phyloP scores from a whole-genome alignment of 257 asterid genomes.

The Nicotiana benthamiana region DNA sequence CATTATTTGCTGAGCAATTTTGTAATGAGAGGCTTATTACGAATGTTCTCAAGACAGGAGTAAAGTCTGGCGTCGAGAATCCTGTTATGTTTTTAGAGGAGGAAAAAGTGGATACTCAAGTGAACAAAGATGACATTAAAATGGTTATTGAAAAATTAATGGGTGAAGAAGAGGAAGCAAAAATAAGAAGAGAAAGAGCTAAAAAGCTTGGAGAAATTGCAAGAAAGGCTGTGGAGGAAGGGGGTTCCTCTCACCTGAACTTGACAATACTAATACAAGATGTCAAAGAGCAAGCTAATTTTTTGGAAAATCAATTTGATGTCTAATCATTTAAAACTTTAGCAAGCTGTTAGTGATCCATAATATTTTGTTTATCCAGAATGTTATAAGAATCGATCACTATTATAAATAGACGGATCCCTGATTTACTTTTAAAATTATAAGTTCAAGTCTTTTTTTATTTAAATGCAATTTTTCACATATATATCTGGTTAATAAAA shows the following conservation, averaged over 20 bases:
- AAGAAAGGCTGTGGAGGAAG: conserved; percentile 26
- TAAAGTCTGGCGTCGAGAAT: conserved; percentile 35
- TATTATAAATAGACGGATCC: no score
- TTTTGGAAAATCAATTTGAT: not conserved
- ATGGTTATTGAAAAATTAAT: conserved; percentile 15
- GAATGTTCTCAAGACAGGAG: conserved; percentile 34
- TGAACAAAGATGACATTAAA: conserved; percentile 16
- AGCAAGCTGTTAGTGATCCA: no score
- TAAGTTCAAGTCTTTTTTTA: no score
- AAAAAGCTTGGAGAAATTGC: conserved; percentile 30
- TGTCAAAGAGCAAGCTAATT: conserved; percentile 8
- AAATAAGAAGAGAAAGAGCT: conserved; percentile 31
- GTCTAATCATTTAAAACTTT: not conserved
- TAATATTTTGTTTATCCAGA: no score
- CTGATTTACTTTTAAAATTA: no score
- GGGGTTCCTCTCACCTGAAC: conserved; percentile 28
- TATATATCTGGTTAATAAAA: no score
- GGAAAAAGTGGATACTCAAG: conserved; percentile 25
- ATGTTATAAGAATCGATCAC: no score
- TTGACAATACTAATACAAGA: conserved; percentile 27
- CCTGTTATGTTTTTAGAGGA: conserved; percentile 29
- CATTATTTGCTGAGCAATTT: conserved; percentile 49
- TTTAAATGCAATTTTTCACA: no score
- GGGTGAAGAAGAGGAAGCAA: conserved; percentile 36
- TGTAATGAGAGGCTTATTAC: conserved; percentile 46